A percentile compares a stretch with the other conserved stretches of the same genome.
Evolutionary conservation across 106 monocot species (phyloP).

Genomic region (Allium sativum): DNA sequence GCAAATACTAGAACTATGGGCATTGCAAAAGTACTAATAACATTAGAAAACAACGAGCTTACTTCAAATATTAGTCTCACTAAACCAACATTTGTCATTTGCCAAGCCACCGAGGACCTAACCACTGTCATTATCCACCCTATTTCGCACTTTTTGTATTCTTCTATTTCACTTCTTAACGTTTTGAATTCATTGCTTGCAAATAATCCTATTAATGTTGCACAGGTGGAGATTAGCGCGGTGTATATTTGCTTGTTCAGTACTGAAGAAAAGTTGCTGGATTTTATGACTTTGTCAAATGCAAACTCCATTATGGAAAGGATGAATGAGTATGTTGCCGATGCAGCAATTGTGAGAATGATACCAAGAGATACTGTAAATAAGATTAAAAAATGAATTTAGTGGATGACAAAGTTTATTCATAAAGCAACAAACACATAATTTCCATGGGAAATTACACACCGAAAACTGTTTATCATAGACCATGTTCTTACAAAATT

Average conservation of each 20-base stretch:
- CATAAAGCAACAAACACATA: too few relatives aligned
- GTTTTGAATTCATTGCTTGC: slow-evolving; percentile 25
- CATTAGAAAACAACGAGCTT: slow-evolving; percentile 44
- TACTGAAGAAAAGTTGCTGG: slow-evolving; percentile 14
- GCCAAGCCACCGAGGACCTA: slow-evolving; percentile 39
- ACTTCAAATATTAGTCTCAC: slow-evolving; percentile 25
- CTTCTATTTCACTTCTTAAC: slow-evolving; percentile 18
- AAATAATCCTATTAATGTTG: slow-evolving; percentile 22
- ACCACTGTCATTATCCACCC: slow-evolving; percentile 29
- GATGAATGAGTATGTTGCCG: slow-evolving; percentile 31
- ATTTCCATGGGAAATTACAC: too few relatives aligned
- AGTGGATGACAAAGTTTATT: too few relatives aligned
- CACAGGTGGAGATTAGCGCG: slow-evolving; percentile 5
- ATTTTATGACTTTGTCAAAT: slow-evolving; percentile 26
- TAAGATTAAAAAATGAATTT: background rate
- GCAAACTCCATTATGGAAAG: slow-evolving; percentile 33
- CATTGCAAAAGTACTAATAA: slow-evolving; percentile 22
- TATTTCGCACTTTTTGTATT: slow-evolving; percentile 17
- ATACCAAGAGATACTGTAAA: slow-evolving; percentile 12
- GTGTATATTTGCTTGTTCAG: slow-evolving; percentile 24
- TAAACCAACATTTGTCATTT: slow-evolving; percentile 21
- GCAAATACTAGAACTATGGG: slow-evolving; percentile 45
- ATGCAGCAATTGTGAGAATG: slow-evolving; percentile 27
- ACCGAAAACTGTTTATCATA: too few relatives aligned
- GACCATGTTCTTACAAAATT: too few relatives aligned